Conservation (phyloP, 2,329 filamentous ascomycete genomes). For the Zalaria sp. region DNA sequence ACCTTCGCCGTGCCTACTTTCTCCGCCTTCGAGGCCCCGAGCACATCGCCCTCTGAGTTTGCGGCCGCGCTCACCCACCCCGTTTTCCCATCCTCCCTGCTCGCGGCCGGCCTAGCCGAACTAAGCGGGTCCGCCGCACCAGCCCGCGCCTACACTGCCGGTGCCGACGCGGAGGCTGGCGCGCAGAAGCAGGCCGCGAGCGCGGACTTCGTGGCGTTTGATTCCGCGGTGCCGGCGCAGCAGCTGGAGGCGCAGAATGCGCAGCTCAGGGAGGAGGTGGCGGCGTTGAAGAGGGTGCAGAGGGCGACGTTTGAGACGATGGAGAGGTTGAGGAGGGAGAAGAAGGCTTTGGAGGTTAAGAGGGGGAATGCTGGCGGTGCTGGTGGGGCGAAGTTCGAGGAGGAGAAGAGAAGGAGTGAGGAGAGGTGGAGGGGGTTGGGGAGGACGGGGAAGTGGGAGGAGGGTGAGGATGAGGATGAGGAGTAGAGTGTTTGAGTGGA, state of each 20-base stretch:
- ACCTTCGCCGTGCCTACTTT: slow-evolving; percentile 13
- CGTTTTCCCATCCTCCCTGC: slow-evolving; percentile 23
- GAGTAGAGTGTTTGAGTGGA: neutral
- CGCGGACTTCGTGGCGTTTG: slow-evolving; percentile 25
- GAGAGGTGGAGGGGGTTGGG: neutral
- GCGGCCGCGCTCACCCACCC: slow-evolving; percentile 27
- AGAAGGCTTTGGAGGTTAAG: slow-evolving; percentile 19
- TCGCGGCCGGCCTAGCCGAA: slow-evolving; percentile 20
- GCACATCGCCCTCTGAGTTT: slow-evolving; percentile 13
- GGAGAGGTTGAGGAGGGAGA: slow-evolving; percentile 27
- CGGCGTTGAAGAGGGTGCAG: slow-evolving; percentile 29
- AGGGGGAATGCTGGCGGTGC: neutral
- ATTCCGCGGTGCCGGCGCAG: slow-evolving; percentile 7
- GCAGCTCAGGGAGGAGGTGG: slow-evolving; percentile 22
- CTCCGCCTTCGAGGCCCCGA: slow-evolving; percentile 15
- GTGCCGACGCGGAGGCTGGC: slow-evolving; percentile 1
- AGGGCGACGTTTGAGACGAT: slow-evolving; percentile 30
- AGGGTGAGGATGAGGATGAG: slow-evolving; percentile 2
- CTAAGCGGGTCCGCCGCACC: slow-evolving; percentile 17
- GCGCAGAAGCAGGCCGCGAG: slow-evolving; percentile 5
- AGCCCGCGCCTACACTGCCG: slow-evolving; percentile 2
- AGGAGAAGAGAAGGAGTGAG: slow-evolving; percentile 1
- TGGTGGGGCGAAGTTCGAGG: neutral
- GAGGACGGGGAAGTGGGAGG: neutral
- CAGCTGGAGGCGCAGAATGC: slow-evolving; percentile 14